A percentile compares a stretch with the other conserved stretches of the same genome.
These are phyloP conservation scores for Paulownia fortunei DNA, from an alignment of 257 asterid genomes.

Conservation along the genomic window DNA sequence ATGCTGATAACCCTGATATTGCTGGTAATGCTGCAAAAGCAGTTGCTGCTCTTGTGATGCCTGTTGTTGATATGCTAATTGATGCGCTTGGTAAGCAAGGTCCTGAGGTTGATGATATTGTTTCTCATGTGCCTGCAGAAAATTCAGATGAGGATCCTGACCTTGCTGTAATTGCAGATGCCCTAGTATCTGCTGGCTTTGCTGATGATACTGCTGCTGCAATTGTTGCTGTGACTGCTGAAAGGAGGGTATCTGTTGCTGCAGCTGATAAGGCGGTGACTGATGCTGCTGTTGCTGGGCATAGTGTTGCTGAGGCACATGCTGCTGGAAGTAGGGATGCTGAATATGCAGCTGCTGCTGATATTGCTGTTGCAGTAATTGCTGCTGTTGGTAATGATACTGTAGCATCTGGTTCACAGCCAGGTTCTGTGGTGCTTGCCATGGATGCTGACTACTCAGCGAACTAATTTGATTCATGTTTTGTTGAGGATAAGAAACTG, in stretches of 20 bases:
- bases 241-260: slow-evolving; percentile 35
- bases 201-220: slow-evolving; percentile 46
- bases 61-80: slow-evolving; percentile 59
- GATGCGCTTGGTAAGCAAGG: slow-evolving; percentile 54
- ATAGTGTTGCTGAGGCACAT: slow-evolving; percentile 53
- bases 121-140: slow-evolving; percentile 28
- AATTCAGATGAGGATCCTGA: slow-evolving; percentile 34
- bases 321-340: slow-evolving; percentile 57
- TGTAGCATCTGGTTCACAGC: slow-evolving; percentile 58
- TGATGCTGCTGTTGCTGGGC: slow-evolving; percentile 47
- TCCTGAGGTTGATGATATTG: slow-evolving; percentile 49
- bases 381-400: slow-evolving; percentile 72
- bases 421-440: slow-evolving; percentile 41
- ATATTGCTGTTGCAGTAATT: slow-evolving; percentile 62
- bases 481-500: slow-evolving; percentile 47
- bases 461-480: slow-evolving; percentile 31
- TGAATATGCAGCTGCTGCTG: slow-evolving; percentile 61
- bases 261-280: no score
- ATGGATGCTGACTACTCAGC: slow-evolving; percentile 39
- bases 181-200: slow-evolving; percentile 23
- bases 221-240: slow-evolving; percentile 45
- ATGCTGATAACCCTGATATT: slow-evolving; percentile 55
- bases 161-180: slow-evolving; percentile 44
- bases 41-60: slow-evolving; percentile 55
- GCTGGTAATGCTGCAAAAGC: slow-evolving; percentile 75